Percentiles rank a stretch among this genome's conserved stretches.
Conservation (phyloP, 176 grass and related monocot genomes). For the Oryza meyeriana region DNA sequence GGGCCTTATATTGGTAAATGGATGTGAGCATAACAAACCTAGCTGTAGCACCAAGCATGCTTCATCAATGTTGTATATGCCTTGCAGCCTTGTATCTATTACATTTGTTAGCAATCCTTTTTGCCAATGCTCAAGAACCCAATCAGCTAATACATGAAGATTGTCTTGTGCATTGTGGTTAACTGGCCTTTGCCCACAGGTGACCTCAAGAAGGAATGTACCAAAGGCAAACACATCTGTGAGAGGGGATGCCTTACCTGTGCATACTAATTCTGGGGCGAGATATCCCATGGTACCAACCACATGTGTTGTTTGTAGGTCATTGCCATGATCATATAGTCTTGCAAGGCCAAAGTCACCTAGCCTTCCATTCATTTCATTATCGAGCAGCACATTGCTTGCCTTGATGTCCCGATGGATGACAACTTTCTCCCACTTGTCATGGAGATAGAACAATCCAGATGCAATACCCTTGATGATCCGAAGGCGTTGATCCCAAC, state of each 20-base stretch:
- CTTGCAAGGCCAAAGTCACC: slow-evolving; percentile 28
- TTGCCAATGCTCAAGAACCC: slow-evolving; percentile 16
- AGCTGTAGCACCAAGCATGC: slow-evolving; percentile 35
- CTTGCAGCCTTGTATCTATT: slow-evolving; percentile 21
- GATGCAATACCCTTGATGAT: slow-evolving; percentile 13
- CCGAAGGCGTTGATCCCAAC: neutral
- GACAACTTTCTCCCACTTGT: slow-evolving; percentile 4
- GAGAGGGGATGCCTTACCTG: neutral
- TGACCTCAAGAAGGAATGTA: neutral
- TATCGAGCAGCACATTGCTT: slow-evolving; percentile 10
- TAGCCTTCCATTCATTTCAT: slow-evolving; percentile 5
- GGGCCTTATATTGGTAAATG: slow-evolving; percentile 16
- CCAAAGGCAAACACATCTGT: neutral
- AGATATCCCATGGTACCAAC: neutral
- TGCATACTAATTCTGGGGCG: neutral
- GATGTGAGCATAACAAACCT: slow-evolving; percentile 38
- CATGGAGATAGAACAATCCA: slow-evolving; percentile 9
- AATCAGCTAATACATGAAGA: neutral
- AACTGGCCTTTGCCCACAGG: slow-evolving; percentile 1
- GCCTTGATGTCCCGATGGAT: neutral
- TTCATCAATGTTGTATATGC: neutral
- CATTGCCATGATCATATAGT: slow-evolving; percentile 20
- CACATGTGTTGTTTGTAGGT: slow-evolving; percentile 10
- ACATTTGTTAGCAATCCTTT: neutral
- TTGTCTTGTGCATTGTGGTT: neutral